phyloP scores from a whole-genome alignment of 2,329 filamentous ascomycete genomes.

The Fusarium coffeatum region DNA sequence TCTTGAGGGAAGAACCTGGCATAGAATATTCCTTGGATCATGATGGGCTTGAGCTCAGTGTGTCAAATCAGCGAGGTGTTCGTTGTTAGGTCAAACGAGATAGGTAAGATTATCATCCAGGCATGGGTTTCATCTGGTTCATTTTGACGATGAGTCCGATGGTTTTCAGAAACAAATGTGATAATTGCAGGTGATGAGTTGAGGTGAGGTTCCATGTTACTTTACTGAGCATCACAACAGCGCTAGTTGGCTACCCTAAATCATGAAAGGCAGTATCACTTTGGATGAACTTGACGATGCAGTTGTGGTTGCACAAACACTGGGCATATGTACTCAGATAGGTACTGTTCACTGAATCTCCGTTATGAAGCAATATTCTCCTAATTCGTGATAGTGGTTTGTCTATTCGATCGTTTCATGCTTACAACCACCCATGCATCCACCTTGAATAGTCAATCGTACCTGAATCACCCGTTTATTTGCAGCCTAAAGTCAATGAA shows the following conservation, averaged over 20 bases:
- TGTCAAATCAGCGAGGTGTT: slow-evolving; percentile 16
- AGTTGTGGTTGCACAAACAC: not conserved
- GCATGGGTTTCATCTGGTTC: not conserved
- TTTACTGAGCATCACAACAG: not conserved
- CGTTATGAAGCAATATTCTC: not conserved
- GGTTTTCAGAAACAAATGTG: not conserved
- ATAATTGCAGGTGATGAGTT: slow-evolving; percentile 2
- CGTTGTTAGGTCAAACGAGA: not conserved
- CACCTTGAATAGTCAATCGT: not conserved
- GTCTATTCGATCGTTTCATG: not conserved
- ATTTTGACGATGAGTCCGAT: not conserved
- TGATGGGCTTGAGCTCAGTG: slow-evolving; percentile 47
- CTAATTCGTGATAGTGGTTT: not conserved
- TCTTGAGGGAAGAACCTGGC: slow-evolving; percentile 75
- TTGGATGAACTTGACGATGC: not conserved
- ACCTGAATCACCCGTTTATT: not conserved
- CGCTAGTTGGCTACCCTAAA: slow-evolving; percentile 27
- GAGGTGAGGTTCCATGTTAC: not conserved
- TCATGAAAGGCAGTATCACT: not conserved
- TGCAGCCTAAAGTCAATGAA: slow-evolving; percentile 18
- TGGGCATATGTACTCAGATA: not conserved
- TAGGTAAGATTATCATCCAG: not conserved
- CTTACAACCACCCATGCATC: not conserved
- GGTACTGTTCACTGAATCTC: not conserved
- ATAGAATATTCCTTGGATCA: slow-evolving; percentile 79